A percentile compares a stretch with the other conserved stretches of the same genome.
Evolutionary conservation across 495 filamentous ascomycete species (phyloP).

Genomic region (Trichoderma virens): DNA sequence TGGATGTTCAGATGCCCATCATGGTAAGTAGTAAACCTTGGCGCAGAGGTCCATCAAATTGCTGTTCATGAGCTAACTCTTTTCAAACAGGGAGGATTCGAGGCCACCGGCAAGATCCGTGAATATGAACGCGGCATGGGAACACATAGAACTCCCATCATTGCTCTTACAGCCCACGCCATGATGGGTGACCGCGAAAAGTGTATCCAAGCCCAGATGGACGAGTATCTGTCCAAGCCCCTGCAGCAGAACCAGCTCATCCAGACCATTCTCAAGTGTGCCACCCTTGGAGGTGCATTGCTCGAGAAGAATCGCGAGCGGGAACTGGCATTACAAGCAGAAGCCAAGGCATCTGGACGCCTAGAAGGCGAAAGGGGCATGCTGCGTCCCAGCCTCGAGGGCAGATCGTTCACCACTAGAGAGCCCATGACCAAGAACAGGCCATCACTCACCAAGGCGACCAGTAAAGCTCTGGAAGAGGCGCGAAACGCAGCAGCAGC

Average conservation of each 20-base stretch:
- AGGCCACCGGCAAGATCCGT: conserved; percentile 93
- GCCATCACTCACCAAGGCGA: background rate
- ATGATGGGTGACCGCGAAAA: conserved; percentile 99
- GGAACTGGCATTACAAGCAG: conserved; percentile 33
- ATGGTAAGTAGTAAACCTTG: conserved; percentile 56
- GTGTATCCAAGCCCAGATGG: conserved; percentile 98
- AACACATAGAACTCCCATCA: conserved; percentile 82
- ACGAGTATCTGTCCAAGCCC: conserved; percentile 97
- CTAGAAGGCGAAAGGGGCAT: conserved; percentile 18
- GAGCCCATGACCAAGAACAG: conserved; percentile 10
- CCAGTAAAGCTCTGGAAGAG: background rate
- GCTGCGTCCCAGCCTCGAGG: conserved; percentile 27
- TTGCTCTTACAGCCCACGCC: conserved; percentile 94
- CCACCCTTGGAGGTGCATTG: conserved; percentile 82
- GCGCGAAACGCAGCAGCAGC: background rate
- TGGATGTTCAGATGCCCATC: conserved; percentile 99
- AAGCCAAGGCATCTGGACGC: conserved; percentile 19
- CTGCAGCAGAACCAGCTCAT: conserved; percentile 97
- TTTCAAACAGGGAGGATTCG: conserved; percentile 71
- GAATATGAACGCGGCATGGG: conserved; percentile 79
- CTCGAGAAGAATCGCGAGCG: conserved; percentile 56
- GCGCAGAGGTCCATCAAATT: background rate
- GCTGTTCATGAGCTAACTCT: conserved; percentile 21
- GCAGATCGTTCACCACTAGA: conserved; percentile 13
- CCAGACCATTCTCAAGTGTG: conserved; percentile 95